Evolutionary conservation across 2,329 filamentous ascomycete genomes (phyloP), one percentile per base, ranked within the genome.

Genomic region (Cylindrodendrum hubeiense): DNA sequence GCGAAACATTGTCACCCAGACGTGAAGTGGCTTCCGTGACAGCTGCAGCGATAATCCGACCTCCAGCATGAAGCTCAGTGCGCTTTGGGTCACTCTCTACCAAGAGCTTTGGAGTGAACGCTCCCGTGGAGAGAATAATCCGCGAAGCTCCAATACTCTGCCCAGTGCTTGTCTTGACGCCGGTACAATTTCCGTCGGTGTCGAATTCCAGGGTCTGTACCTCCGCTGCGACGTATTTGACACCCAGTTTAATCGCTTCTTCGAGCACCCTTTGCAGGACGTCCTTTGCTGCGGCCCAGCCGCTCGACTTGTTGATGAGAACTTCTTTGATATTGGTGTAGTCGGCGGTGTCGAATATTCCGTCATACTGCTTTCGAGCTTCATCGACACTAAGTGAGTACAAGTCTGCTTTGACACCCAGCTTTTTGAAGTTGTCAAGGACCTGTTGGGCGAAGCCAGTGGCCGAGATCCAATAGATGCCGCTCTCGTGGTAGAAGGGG

Each of bases 101-200:
- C 47, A 50, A 50, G 28, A 50, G 47, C 47, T 50, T 50, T 21
- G 47, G 47, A n/a, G 47, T 50, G n/a, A 33, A 50, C 6, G 47
- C 47, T 33, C 47, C 47, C 2, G 47, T 50, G 15, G 47, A 50
- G 47, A 50, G 47, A 8, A 50, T 34, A 12, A 50, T 50, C 1
- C 28, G 47, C 10, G 47, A 50, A 2, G 10, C 47, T 12, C 15
- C 5, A 2, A 50, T n/a, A 10, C 4, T 34, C 26, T 13, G 26
- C 5, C 47, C 47, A 15, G 47, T 21, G n/a, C 47, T 50, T 13
- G 47, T 33, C 47, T 50, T 50, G 47, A 50, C 28, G 3, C 47
- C 47, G 5, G 28, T 50, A 15, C 47, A 50, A 4, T 9, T 5
- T 33, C 47, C 47, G n/a, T 17, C 10, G 10, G 4, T 12, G 15